A percentile compares a stretch with the other conserved stretches of the same genome.
phyloP scores from a whole-genome alignment of 1,284 basidiomycete species.

The Papiliotrema laurentii region DNA sequence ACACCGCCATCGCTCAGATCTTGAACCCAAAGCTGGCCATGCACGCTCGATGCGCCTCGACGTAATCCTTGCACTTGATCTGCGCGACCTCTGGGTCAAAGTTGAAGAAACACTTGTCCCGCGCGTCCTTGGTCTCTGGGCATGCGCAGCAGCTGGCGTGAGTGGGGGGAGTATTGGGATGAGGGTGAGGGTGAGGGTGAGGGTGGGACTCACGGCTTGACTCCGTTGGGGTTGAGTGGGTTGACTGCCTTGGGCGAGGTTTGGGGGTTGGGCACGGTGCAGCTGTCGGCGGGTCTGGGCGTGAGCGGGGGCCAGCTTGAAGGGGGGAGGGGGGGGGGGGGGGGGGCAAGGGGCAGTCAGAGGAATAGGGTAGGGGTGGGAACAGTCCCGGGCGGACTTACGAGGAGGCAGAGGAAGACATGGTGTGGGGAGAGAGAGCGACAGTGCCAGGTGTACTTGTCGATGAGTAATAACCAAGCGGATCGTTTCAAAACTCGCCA shows the following conservation, averaged over 20 bases:
- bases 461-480: too few species aligned
- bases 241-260: slow-evolving; percentile 48
- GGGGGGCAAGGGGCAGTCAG: too few species aligned
- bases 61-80: slow-evolving; percentile 72
- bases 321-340: too few species aligned
- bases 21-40: slow-evolving; percentile 87
- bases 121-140: slow-evolving; percentile 81
- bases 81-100: slow-evolving; percentile 64
- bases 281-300: too few species aligned
- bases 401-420: too few species aligned
- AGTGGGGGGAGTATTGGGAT: background rate
- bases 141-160: slow-evolving; percentile 82
- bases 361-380: too few species aligned
- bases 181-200: background rate
- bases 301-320: too few species aligned
- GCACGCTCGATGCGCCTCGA: slow-evolving; percentile 77
- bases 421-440: too few species aligned
- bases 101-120: slow-evolving; percentile 91
- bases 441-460: too few species aligned
- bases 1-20: slow-evolving; percentile 56
- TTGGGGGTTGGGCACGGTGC: background rate
- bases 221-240: slow-evolving; percentile 79
- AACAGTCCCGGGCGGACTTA: too few species aligned
- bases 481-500: too few species aligned
- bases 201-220: slow-evolving; percentile 71